A percentile compares a stretch with the other conserved stretches of the same genome.
These are phyloP conservation scores for Tuber microsphaerosporum DNA, from an alignment of 495 filamentous ascomycete species.

Conservation along the genomic window DNA sequence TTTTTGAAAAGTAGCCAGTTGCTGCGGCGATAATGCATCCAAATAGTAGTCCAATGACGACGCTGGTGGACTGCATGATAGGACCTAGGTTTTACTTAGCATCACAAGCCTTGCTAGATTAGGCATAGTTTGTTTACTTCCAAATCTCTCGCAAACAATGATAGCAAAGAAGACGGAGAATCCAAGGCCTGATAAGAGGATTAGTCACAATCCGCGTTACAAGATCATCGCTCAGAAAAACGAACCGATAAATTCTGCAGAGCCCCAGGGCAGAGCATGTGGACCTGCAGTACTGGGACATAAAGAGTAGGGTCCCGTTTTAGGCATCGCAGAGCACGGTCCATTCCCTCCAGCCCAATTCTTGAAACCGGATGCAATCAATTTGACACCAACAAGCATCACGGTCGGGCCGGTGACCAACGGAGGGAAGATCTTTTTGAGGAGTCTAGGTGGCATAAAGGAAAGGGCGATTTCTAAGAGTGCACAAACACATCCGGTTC, in stretches of 20 bases:
- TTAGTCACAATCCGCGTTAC: neutral
- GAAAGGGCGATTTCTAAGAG: slow-evolving; percentile 67
- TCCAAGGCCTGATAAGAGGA: slow-evolving; percentile 52
- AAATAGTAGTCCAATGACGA: slow-evolving; percentile 72
- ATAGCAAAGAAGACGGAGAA: slow-evolving; percentile 88
- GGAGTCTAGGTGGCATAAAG: slow-evolving; percentile 61
- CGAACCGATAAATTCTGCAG: slow-evolving; percentile 66
- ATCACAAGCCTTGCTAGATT: slow-evolving; percentile 46
- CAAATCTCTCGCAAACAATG: slow-evolving; percentile 77
- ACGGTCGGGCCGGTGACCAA: slow-evolving; percentile 83
- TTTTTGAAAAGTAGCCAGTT: slow-evolving; percentile 58
- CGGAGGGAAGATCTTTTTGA: slow-evolving; percentile 78
- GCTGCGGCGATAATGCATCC: slow-evolving; percentile 84
- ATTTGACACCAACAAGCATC: slow-evolving; percentile 64
- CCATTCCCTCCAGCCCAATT: slow-evolving; percentile 78
- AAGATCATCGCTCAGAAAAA: neutral
- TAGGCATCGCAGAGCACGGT: slow-evolving; percentile 53
- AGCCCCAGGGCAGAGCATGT: slow-evolving; percentile 80
- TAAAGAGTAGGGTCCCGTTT: slow-evolving; percentile 51
- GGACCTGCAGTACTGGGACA: slow-evolving; percentile 70
- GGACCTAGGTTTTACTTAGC: slow-evolving; percentile 10
- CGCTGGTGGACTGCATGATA: slow-evolving; percentile 66
- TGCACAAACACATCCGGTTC: slow-evolving; percentile 63
- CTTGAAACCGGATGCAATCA: slow-evolving; percentile 70
- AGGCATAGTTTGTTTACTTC: slow-evolving; percentile 49